Base-by-base conservation (phyloP, 331 rosid species). In the Ulmus americana region DNA sequence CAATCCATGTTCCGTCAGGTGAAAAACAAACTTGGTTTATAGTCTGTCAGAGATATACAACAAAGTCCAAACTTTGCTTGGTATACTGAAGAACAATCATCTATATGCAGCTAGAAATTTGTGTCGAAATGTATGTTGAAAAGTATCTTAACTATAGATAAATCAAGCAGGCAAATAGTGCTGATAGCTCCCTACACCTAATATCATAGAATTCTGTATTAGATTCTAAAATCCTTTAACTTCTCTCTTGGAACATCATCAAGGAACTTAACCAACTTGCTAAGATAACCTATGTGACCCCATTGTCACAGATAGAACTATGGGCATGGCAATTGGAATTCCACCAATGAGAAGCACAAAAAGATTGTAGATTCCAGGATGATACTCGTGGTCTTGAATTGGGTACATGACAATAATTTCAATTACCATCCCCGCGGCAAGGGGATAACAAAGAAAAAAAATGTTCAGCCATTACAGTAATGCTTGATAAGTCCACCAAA, bases 281-380 rank as follows among this genome's bases (percentile, higher is more conserved):
- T 94, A 95, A 55, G 99, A 70, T 66, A 94, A 71, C 82, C 99
- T 85, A 65, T 94, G 99, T 66, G 99, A 94, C 55, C 99, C 99
- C 99, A 94, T 94, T 59, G 99, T 94, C 72, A 90, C 99, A 0
- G 99, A 94, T 10, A 94, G 81, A 77, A 94, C 99, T 0, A 97
- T 94, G 15, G 99, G 99, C 99, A 94, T 94, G 82, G 99, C 99
- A 70, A 94, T 94, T 38, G 99, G 97, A 71, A 94, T 94, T 81
- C 99, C 99, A 67, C 99, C 99, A 40, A 94, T 94, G 53, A 94
- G 90, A 82, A 94, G 95, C 38, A 94, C 97, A 53, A 94, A 96
- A 74, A 94, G 90, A 77, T 94, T 94, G 69, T 94, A 95, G 55
- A 94, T 94, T 74, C 97, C 97, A 51, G 96, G 95, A 68, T 96